Conservation (phyloP, 2,329 filamentous ascomycete species). For the Botryosphaeria dothidea region DNA sequence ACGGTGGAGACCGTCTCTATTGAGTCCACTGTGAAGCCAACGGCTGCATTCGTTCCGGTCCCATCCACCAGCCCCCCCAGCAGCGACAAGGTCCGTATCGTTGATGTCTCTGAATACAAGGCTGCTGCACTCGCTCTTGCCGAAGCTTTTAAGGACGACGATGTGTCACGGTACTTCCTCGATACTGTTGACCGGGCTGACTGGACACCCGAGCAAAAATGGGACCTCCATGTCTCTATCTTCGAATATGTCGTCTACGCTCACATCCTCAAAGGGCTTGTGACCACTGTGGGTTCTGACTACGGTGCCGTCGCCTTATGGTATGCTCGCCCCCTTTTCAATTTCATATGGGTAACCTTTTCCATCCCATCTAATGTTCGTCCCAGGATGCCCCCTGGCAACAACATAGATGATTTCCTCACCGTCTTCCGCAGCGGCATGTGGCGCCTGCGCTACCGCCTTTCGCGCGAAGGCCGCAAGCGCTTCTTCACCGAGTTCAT, state of each 20-base stretch:
- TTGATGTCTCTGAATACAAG: conserved; percentile 68
- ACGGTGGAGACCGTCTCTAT: conserved; percentile 31
- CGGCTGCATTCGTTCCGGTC: conserved; percentile 20
- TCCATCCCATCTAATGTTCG: not conserved
- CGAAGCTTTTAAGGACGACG: conserved; percentile 74
- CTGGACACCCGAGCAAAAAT: conserved; percentile 67
- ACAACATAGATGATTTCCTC: conserved; percentile 71
- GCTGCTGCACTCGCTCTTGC: conserved; percentile 72
- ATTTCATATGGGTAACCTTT: too few relatives aligned
- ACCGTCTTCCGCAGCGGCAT: conserved; percentile 73
- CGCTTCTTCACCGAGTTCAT: conserved; percentile 79
- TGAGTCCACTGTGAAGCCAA: conserved; percentile 31
- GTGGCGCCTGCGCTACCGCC: conserved; percentile 75
- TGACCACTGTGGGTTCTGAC: conserved; percentile 72
- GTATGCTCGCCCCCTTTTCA: conserved; percentile 51
- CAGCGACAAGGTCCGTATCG: conserved; percentile 59
- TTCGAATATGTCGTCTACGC: conserved; percentile 77
- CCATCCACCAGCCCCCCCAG: conserved; percentile 23
- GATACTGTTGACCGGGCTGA: conserved; percentile 67
- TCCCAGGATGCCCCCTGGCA: conserved; percentile 71
- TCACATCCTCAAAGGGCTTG: conserved; percentile 72
- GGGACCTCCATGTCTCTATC: conserved; percentile 74
- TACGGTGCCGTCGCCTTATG: conserved; percentile 79
- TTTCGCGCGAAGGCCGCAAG: conserved; percentile 68
- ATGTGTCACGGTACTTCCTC: conserved; percentile 73